phyloP scores from a whole-genome alignment of 2,329 filamentous ascomycete genomes.

The Stemphylium beticola region DNA sequence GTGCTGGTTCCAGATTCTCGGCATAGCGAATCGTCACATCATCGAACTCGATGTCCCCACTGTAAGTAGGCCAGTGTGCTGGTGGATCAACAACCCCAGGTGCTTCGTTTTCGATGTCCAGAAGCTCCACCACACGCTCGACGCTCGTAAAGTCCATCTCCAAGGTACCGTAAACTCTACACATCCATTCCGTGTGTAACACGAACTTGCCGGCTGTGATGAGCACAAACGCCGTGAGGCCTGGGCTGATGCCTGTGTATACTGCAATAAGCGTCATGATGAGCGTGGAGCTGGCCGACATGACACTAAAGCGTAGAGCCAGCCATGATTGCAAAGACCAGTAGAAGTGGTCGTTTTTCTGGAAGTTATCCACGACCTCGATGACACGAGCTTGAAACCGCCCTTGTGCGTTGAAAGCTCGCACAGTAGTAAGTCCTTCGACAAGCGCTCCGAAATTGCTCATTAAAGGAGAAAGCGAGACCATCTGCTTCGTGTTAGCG shows the following conservation, averaged over 20 bases:
- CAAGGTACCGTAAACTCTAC: constrained; percentile 79
- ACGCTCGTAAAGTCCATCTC: constrained; percentile 94
- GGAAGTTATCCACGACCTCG: constrained; percentile 82
- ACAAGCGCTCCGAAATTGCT: constrained; percentile 90
- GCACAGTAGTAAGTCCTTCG: constrained; percentile 87
- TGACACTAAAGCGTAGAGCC: constrained; percentile 74
- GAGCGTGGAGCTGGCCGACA: constrained; percentile 77
- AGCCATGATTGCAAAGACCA: constrained; percentile 88
- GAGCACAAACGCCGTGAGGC: constrained; percentile 83
- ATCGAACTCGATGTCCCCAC: constrained; percentile 76
- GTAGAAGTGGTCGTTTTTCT: constrained; percentile 96
- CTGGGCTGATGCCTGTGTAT: constrained; percentile 74
- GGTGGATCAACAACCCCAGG: constrained; percentile 72
- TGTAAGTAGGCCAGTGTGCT: constrained; percentile 75
- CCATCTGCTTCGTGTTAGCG: constrained; percentile 61
- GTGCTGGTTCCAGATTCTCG: constrained; percentile 74
- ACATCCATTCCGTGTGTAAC: constrained; percentile 72
- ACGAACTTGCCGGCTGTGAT: constrained; percentile 73
- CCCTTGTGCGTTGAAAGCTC: constrained; percentile 76
- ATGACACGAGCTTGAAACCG: constrained; percentile 84
- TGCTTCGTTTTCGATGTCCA: constrained; percentile 78
- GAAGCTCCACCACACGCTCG: constrained; percentile 81
- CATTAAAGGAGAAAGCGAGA: constrained; percentile 85
- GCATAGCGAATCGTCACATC: constrained; percentile 81
- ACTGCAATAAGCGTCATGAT: constrained; percentile 76